Evolutionary conservation across 2,329 filamentous ascomycete species (phyloP), one percentile per base, ranked within the genome.

Genomic region (Bipolaris gigantea): DNA sequence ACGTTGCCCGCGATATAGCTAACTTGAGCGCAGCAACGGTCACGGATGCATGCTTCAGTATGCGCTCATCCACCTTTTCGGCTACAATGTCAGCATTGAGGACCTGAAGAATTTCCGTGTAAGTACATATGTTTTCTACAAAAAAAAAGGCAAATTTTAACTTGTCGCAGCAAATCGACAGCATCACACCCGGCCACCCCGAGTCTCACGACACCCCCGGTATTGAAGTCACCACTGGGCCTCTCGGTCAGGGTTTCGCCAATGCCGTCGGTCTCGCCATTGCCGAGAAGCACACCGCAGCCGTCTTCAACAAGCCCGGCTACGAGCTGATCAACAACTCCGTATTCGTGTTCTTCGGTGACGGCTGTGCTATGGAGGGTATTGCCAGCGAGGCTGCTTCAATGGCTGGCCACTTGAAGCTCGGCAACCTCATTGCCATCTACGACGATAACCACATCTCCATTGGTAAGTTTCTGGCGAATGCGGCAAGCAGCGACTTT

Each of bases 11-110:
- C 44, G 15, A 43, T 9, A 3, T 18, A 19, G 33, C 53, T 55
- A 40, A 50, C 49, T 23, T 25, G 25, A 27, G 43, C 39, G n/a
- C 70, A 97, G 92, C 59, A 99, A 99, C 83, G 94, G 94, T 69
- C 94, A 99, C 81, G 94, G 89, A 70, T 99, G 94, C 86, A 96
- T 99, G 92, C 90, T 99, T 58, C 94, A 97, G 78, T 99, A 99
- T 87, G 89, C 93, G 72, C 85, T 99, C 67, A 89, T 99, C 72
- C 94, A 99, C 83, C 84, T 99, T 53, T 96, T 92, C 79, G 94
- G 94, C 77, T 99, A 96, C 77, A 85, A 80, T 61, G 70, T 99
- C 67, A 85, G 85, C 72, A 82, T 99, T 59, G 90, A 99, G 72
- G 94, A 97, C 80, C 79, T 99, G 69, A 99, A 97, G 87, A 80